phyloP scores from a whole-genome alignment of 2,329 filamentous ascomycete genomes.

The Graphilbum ipis-grandicollis region DNA sequence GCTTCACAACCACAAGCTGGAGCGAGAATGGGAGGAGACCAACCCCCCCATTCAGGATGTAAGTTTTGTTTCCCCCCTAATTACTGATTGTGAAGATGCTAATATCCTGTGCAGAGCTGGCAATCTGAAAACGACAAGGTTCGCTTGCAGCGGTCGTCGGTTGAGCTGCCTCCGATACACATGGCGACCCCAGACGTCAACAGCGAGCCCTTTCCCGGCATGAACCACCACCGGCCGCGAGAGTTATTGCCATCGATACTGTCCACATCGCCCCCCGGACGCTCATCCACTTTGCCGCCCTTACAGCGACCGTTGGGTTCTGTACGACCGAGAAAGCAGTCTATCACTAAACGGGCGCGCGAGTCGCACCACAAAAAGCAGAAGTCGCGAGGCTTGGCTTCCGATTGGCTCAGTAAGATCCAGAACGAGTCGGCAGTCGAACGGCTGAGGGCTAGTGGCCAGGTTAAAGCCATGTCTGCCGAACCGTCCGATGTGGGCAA shows the following conservation, averaged over 20 bases:
- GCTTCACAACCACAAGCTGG: slow-evolving; percentile 58
- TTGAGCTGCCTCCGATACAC: slow-evolving; percentile 58
- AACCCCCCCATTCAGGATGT: slow-evolving; percentile 3
- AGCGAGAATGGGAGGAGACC: slow-evolving; percentile 66
- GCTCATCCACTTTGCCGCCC: slow-evolving; percentile 76
- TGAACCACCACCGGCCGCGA: slow-evolving; percentile 42
- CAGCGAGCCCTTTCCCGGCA: slow-evolving; percentile 53
- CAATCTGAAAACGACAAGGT: slow-evolving; percentile 53
- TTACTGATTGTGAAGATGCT: background rate
- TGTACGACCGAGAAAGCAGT: slow-evolving; percentile 66
- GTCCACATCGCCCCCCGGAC: slow-evolving; percentile 63
- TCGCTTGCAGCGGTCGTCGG: slow-evolving; percentile 45
- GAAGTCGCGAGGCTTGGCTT: slow-evolving; percentile 52
- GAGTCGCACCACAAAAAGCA: slow-evolving; percentile 67
- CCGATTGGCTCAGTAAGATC: slow-evolving; percentile 43
- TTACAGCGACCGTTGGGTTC: slow-evolving; percentile 57
- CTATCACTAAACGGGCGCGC: slow-evolving; percentile 61
- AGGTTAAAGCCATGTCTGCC: slow-evolving; percentile 70
- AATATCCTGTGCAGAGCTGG: slow-evolving; percentile 35
- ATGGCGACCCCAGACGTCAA: slow-evolving; percentile 40
- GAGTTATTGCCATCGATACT: slow-evolving; percentile 73
- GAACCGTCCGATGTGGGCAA: slow-evolving; percentile 76
- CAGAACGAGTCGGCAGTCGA: slow-evolving; percentile 31
- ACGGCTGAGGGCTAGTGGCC: slow-evolving; percentile 46
- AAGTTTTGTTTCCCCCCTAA: slow-evolving; percentile 6